Percentiles rank a stretch among this genome's conserved stretches.
Conservation (phyloP, 1,284 basidiomycete species). For the Moesziomyces parantarcticus region DNA sequence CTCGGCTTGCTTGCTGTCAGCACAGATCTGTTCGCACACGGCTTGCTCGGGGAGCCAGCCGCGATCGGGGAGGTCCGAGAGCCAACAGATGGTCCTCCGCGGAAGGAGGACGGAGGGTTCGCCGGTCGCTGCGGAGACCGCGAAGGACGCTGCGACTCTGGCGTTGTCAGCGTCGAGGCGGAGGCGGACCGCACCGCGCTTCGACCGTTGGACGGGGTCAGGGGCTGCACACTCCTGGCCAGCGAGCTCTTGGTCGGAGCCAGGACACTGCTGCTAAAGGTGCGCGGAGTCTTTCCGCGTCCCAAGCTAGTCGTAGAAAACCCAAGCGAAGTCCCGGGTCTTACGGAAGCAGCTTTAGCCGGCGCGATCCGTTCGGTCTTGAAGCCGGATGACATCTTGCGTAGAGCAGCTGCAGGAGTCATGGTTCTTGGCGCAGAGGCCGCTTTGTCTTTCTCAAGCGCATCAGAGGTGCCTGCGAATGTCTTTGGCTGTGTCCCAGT, state of each 20-base stretch:
- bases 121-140: conserved; percentile 27
- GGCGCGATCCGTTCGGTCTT: conserved; percentile 8
- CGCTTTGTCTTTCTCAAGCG: background rate
- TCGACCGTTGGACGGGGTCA: conserved; percentile 8
- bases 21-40: background rate
- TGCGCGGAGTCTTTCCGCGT: conserved; percentile 2
- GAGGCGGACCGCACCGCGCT: conserved; percentile 9
- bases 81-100: conserved; percentile 1
- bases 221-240: conserved; percentile 25
- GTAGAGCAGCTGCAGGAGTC: conserved; percentile 16
- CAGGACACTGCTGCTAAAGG: conserved; percentile 27
- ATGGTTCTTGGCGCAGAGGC: conserved; percentile 1
- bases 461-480: background rate
- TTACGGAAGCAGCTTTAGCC: background rate
- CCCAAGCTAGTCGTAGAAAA: conserved; percentile 2
- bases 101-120: conserved; percentile 35
- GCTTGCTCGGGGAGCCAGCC: conserved; percentile 10
- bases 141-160: conserved; percentile 2
- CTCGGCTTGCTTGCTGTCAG: background rate
- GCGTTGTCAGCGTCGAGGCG: conserved; percentile 10
- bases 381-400: conserved; percentile 26
- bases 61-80: conserved; percentile 7
- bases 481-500: background rate
- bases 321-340: conserved; percentile 32
- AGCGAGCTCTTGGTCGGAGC: conserved; percentile 37